These are phyloP conservation scores for Eucalyptus urophylla DNA, from an alignment of 345 rosid species.

Conservation along the genomic window DNA sequence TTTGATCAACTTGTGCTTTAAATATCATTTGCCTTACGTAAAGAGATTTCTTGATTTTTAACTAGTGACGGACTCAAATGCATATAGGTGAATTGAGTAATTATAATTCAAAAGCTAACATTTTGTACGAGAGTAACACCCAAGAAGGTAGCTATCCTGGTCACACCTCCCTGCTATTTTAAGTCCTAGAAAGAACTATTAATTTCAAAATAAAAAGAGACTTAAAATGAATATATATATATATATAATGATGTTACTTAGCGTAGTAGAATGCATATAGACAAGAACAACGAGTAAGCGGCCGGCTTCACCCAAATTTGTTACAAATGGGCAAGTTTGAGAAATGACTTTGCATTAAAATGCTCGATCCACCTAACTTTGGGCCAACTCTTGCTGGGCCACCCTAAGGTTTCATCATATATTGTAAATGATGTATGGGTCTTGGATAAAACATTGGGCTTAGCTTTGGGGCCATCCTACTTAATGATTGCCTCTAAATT, in stretches of 20 bases:
- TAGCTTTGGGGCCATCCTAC: neutral
- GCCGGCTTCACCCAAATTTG: neutral
- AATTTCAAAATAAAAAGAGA: neutral
- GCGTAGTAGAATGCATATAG: neutral
- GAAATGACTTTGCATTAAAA: neutral
- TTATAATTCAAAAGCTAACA: neutral
- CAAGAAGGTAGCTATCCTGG: neutral
- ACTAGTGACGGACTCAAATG: neutral
- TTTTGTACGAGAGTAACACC: neutral
- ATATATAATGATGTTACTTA: too few relatives aligned
- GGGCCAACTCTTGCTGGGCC: neutral
- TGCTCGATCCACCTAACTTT: neutral
- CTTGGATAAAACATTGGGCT: neutral
- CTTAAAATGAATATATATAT: neutral
- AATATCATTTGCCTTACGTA: rapidly evolving
- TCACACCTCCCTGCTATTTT: neutral
- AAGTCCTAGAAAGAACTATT: neutral
- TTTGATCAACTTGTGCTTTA: neutral
- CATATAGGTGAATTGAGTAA: neutral
- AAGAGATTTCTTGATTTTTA: neutral
- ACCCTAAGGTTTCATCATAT: neutral
- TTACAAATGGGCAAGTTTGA: neutral
- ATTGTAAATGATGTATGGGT: neutral
- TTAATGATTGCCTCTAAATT: neutral
- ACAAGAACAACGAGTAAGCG: neutral